phyloP scores from a whole-genome alignment of 805 yeast genomes.

The Cyberlindnera suaveolens region DNA sequence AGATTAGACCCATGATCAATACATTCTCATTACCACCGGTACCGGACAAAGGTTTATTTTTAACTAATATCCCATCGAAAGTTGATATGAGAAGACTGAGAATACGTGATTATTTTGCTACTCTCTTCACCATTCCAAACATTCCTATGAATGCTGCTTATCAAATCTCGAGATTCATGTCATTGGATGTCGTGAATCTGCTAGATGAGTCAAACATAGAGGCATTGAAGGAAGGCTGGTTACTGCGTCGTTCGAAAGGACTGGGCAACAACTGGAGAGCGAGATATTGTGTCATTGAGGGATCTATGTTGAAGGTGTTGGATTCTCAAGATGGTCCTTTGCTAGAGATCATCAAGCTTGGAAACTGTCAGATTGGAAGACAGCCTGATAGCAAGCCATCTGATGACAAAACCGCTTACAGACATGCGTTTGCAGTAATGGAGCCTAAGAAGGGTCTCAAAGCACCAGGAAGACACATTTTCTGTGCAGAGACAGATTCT shows the following conservation, averaged over 20 bases:
- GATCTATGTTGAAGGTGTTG: constrained; percentile 47
- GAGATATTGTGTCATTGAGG: constrained; percentile 61
- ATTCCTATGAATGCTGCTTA: constrained; percentile 47
- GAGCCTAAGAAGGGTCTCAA: constrained; percentile 34
- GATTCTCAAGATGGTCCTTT: constrained; percentile 52
- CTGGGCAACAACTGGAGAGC: constrained; percentile 62
- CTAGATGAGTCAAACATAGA: constrained; percentile 46
- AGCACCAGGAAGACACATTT: constrained; percentile 41
- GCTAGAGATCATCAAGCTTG: constrained; percentile 44
- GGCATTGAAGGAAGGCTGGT: constrained; percentile 54
- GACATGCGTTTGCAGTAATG: constrained; percentile 56
- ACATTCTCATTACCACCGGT: constrained; percentile 44
- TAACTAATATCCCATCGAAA: constrained; percentile 53
- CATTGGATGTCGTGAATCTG: constrained; percentile 60
- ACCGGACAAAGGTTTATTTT: constrained; percentile 59
- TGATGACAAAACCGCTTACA: constrained; percentile 29
- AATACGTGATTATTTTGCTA: constrained; percentile 53
- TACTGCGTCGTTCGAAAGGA: constrained; percentile 60
- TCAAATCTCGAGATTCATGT: constrained; percentile 56
- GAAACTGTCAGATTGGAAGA: constrained; percentile 50
- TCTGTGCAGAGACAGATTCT: constrained; percentile 73
- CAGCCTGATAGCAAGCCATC: constrained; percentile 30
- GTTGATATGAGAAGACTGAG: constrained; percentile 54
- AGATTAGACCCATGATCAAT: constrained; percentile 48
- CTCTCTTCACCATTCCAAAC: constrained; percentile 50